These are phyloP conservation scores for Suillus paluster DNA, from an alignment of 768 basidiomycete genomes.

Conservation along the genomic window DNA sequence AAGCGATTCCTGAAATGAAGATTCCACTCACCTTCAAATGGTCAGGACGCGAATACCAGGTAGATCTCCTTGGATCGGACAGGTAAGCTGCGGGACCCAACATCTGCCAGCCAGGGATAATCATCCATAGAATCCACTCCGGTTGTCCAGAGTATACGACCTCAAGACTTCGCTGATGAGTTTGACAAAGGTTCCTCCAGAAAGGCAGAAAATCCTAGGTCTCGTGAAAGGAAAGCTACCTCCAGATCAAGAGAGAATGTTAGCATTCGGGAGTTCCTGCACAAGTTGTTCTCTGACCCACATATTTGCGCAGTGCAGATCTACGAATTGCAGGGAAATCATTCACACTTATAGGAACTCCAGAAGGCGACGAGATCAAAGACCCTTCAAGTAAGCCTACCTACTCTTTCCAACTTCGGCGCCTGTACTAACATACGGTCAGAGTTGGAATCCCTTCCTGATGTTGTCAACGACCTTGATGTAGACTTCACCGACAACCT, in stretches of 20 bases:
- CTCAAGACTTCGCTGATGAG: slow-evolving; percentile 69
- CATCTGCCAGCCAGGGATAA: not conserved
- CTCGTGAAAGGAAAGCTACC: slow-evolving; percentile 84
- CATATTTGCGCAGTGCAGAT: slow-evolving; percentile 48
- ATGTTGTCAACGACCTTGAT: slow-evolving; percentile 82
- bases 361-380: slow-evolving; percentile 84
- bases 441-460: slow-evolving; percentile 71
- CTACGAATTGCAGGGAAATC: slow-evolving; percentile 68
- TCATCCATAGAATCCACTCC: not conserved
- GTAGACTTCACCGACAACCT: slow-evolving; percentile 73
- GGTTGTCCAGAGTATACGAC: slow-evolving; percentile 71
- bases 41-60: slow-evolving; percentile 66
- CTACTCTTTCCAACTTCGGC: slow-evolving; percentile 3
- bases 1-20: slow-evolving; percentile 43
- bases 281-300: slow-evolving; percentile 12
- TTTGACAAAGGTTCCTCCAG: slow-evolving; percentile 79
- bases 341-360: slow-evolving; percentile 87
- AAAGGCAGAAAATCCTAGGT: slow-evolving; percentile 87
- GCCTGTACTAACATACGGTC: not conserved
- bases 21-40: slow-evolving; percentile 70
- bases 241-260: slow-evolving; percentile 72
- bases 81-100: slow-evolving; percentile 45
- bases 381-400: slow-evolving; percentile 63
- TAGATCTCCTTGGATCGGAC: slow-evolving; percentile 79
- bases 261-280: slow-evolving; percentile 18